phyloP scores from a whole-genome alignment of 495 filamentous ascomycete genomes.

The Chaetomium tenue region DNA sequence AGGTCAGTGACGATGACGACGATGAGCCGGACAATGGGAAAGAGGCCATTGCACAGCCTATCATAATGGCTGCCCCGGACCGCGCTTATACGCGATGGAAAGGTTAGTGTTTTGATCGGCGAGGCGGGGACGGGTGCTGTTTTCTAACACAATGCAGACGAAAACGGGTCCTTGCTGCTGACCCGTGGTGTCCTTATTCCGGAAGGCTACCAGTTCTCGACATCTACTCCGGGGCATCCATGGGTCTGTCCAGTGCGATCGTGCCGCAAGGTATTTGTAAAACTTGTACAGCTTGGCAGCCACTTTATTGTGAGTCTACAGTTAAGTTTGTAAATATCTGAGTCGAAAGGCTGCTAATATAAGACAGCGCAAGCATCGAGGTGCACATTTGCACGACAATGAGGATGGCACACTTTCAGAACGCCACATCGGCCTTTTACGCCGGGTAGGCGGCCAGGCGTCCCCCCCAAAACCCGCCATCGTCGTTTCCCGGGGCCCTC shows the following conservation, averaged over 20 bases:
- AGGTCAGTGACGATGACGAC: background rate
- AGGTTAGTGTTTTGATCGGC: conserved; percentile 15
- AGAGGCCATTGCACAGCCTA: background rate
- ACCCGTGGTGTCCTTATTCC: conserved; percentile 28
- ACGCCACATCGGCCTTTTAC: conserved; percentile 1
- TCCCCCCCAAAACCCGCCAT: conserved; percentile 16
- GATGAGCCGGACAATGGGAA: background rate
- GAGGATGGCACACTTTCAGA: conserved; percentile 39
- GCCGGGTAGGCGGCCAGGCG: background rate
- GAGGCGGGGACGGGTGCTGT: background rate
- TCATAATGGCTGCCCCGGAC: conserved; percentile 23
- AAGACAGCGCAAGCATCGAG: conserved; percentile 29
- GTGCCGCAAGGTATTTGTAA: conserved; percentile 18
- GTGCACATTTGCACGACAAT: conserved; percentile 36
- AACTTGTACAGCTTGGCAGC: conserved; percentile 16
- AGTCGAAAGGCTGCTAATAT: background rate
- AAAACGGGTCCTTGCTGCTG: background rate
- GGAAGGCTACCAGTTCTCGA: conserved; percentile 23
- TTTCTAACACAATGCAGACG: conserved; percentile 8
- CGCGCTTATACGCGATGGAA: conserved; percentile 29
- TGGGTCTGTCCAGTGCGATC: conserved; percentile 29
- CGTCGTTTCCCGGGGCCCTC: conserved; percentile 23
- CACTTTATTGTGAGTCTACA: conserved; percentile 28
- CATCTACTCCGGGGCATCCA: conserved; percentile 12
- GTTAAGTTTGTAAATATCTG: background rate